Evolutionary conservation across 2,329 filamentous ascomycete genomes (phyloP).

Genomic region (Bipolaris sorokiniana): DNA sequence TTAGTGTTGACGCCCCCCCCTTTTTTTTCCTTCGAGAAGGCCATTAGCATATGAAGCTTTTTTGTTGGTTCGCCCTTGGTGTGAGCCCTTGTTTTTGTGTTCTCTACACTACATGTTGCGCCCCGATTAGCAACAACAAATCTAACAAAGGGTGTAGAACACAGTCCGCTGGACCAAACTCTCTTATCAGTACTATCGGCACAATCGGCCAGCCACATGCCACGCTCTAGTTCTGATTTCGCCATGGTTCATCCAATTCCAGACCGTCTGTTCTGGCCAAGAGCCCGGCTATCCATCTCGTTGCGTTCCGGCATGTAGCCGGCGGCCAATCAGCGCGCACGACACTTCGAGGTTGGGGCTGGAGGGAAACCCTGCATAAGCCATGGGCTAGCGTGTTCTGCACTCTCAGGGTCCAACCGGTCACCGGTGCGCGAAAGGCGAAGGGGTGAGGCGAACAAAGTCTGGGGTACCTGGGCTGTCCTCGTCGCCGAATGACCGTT

Average conservation of each 20-base stretch:
- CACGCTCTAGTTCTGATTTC: not conserved
- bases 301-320: not conserved
- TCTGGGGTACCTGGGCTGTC: slow-evolving; percentile 6
- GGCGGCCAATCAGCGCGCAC: not conserved
- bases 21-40: too few relatives aligned
- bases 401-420: slow-evolving; percentile 11
- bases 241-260: not conserved
- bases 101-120: not conserved
- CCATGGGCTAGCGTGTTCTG: not conserved
- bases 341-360: not conserved
- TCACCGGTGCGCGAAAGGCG: not conserved
- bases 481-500: not conserved
- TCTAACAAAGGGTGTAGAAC: not conserved
- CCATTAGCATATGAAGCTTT: too few relatives aligned
- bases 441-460: not conserved
- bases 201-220: not conserved
- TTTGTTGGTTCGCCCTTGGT: too few relatives aligned
- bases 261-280: not conserved
- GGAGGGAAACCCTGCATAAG: slow-evolving; percentile 8
- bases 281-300: not conserved
- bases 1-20: too few relatives aligned
- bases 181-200: not conserved
- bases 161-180: not conserved
- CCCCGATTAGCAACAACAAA: not conserved
- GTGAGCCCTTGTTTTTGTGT: too few relatives aligned